phyloP scores from a whole-genome alignment of 139 green algal genomes.

The Ettlia oleoabundans region DNA sequence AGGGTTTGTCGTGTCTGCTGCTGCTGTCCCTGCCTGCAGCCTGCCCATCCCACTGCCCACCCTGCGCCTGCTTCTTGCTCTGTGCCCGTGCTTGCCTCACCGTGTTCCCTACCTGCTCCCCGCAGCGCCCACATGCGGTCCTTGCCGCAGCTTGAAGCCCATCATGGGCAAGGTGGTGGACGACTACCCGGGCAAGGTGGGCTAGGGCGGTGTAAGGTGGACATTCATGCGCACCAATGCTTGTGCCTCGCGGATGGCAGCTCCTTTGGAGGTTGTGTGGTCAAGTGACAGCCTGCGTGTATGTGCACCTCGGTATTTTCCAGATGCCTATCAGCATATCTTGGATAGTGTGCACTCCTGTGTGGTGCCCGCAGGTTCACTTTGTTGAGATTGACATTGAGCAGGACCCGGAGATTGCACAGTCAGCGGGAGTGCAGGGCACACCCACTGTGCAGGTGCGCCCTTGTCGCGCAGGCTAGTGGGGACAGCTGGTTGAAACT shows the following conservation, averaged over 20 bases:
- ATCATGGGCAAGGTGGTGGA: constrained; percentile 91
- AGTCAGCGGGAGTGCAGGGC: constrained; percentile 87
- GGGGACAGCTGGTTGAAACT: neutral
- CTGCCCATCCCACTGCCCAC: neutral
- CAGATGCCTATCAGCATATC: no score
- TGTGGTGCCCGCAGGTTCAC: no score
- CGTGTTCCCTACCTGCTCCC: no score
- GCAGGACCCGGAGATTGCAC: constrained; percentile 88
- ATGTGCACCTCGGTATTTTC: no score
- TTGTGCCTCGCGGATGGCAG: neutral
- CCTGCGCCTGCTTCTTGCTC: neutral
- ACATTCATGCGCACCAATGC: neutral
- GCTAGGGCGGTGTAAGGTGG: neutral
- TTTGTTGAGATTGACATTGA: constrained; percentile 97
- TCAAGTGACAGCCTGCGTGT: no score
- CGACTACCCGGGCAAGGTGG: constrained; percentile 75
- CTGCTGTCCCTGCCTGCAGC: neutral
- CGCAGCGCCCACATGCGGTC: constrained; percentile 73
- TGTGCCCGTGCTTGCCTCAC: no score
- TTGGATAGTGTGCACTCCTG: no score
- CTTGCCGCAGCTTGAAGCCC: constrained; percentile 93
- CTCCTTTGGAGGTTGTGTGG: no score
- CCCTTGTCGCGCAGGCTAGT: neutral
- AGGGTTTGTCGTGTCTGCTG: no score
- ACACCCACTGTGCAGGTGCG: constrained; percentile 84